phyloP scores from a whole-genome alignment of 2,329 filamentous ascomycete genomes.

The Fusarium mangiferae region DNA sequence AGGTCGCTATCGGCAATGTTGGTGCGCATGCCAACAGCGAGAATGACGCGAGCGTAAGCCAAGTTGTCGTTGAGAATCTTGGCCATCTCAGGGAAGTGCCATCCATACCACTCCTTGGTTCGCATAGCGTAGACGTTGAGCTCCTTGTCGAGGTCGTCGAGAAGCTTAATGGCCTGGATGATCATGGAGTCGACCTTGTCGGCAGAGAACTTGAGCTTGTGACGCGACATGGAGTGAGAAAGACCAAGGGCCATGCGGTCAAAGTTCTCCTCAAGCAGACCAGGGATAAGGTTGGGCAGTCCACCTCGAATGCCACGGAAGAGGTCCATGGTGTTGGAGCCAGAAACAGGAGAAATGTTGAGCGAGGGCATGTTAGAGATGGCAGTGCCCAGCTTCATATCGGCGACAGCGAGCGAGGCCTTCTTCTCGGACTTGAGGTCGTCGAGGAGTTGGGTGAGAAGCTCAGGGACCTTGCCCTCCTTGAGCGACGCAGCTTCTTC shows the following conservation, averaged over 20 bases:
- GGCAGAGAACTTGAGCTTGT: constrained; percentile 98
- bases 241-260: constrained; percentile 96
- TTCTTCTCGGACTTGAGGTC: constrained; percentile 98
- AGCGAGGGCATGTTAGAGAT: constrained; percentile 93
- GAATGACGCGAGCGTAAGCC: constrained; percentile 88
- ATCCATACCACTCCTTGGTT: constrained; percentile 99
- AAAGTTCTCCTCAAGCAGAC: constrained; percentile 84
- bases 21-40: constrained; percentile 88
- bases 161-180: constrained; percentile 91
- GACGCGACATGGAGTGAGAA: constrained; percentile 93
- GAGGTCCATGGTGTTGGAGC: constrained; percentile 72
- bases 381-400: constrained; percentile 89
- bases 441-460: constrained; percentile 83
- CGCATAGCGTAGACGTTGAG: constrained; percentile 99
- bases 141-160: constrained; percentile 98
- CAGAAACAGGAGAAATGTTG: constrained; percentile 83
- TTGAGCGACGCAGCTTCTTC: constrained; percentile 90
- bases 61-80: constrained; percentile 98
- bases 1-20: constrained; percentile 82
- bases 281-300: constrained; percentile 89
- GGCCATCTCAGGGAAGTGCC: constrained; percentile 99
- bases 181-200: constrained; percentile 99
- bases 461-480: constrained; percentile 93
- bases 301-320: constrained; percentile 95
- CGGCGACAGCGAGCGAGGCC: constrained; percentile 90